These are phyloP conservation scores for Agaricus sinodeliciosus DNA, from an alignment of 768 basidiomycete species.

Conservation along the genomic window DNA sequence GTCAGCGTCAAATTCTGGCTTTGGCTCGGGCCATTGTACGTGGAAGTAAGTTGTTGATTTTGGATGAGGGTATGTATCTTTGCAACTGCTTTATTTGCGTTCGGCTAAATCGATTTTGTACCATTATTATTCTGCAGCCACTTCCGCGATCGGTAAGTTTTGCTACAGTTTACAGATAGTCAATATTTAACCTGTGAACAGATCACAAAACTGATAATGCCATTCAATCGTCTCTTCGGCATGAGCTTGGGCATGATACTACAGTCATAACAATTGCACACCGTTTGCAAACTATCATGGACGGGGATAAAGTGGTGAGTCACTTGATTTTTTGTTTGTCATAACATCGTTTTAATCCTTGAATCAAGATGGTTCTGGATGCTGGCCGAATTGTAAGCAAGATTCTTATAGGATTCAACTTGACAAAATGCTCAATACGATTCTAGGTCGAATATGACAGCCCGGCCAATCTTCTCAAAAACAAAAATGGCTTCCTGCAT, in stretches of 20 bases:
- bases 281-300: slow-evolving; percentile 57
- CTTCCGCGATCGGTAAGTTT: slow-evolving; percentile 34
- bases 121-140: slow-evolving; percentile 21
- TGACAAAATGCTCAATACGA: too few relatives aligned
- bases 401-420: not conserved
- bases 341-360: not conserved
- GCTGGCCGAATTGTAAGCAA: slow-evolving; percentile 14
- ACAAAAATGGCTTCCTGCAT: slow-evolving; percentile 42
- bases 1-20: slow-evolving; percentile 63
- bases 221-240: slow-evolving; percentile 61
- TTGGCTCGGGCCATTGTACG: slow-evolving; percentile 51
- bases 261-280: slow-evolving; percentile 64
- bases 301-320: slow-evolving; percentile 46
- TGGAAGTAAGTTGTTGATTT: slow-evolving; percentile 47
- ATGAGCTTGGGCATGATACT: slow-evolving; percentile 52
- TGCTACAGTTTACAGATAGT: not conserved
- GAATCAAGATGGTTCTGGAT: slow-evolving; percentile 14
- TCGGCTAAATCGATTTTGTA: not conserved
- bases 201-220: slow-evolving; percentile 58
- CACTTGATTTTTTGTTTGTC: not conserved
- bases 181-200: not conserved
- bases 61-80: slow-evolving; percentile 45
- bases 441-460: slow-evolving; percentile 24
- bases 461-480: slow-evolving; percentile 44
- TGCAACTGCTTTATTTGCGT: not conserved